Percentiles rank a stretch among this genome's conserved stretches.
Conservation (phyloP, 306 rosid species). For the Ziziphus jujuba region DNA sequence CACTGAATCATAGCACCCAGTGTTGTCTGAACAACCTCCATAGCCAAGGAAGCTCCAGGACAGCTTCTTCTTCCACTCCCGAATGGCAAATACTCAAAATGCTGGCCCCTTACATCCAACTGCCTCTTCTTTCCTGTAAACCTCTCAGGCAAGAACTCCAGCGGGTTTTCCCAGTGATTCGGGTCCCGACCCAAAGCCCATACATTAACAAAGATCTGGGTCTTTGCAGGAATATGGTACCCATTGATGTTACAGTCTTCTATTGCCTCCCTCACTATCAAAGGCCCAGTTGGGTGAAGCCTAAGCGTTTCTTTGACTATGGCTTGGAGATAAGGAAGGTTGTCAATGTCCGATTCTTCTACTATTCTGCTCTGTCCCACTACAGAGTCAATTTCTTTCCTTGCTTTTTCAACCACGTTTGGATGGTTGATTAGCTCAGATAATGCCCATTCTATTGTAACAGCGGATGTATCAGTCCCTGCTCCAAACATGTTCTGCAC, state of each 20-base stretch:
- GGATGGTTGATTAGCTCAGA: slow-evolving; percentile 59
- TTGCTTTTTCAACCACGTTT: slow-evolving; percentile 30
- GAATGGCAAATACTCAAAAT: slow-evolving; percentile 52
- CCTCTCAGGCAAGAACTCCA: slow-evolving; percentile 75
- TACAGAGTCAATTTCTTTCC: slow-evolving; percentile 39
- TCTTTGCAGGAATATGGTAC: slow-evolving; percentile 62
- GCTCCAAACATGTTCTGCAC: slow-evolving; percentile 54
- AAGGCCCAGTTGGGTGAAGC: slow-evolving; percentile 74
- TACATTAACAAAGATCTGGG: slow-evolving; percentile 57
- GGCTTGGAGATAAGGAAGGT: slow-evolving; percentile 71
- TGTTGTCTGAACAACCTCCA: slow-evolving; percentile 52
- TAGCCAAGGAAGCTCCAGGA: slow-evolving; percentile 69
- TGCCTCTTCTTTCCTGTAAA: slow-evolving; percentile 38
- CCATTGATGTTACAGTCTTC: slow-evolving; percentile 43
- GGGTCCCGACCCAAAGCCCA: slow-evolving; percentile 81
- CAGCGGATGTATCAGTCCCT: slow-evolving; percentile 65
- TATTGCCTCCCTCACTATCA: slow-evolving; percentile 54
- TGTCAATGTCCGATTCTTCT: slow-evolving; percentile 54
- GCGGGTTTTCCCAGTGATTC: slow-evolving; percentile 64
- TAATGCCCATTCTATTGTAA: slow-evolving; percentile 58
- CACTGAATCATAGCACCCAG: slow-evolving; percentile 70
- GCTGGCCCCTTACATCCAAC: slow-evolving; percentile 51
- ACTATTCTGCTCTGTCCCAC: slow-evolving; percentile 47
- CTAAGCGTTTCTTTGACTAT: slow-evolving; percentile 76
- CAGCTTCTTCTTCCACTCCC: slow-evolving; percentile 91